Evolutionary conservation across 306 rosid species (phyloP), one percentile per base, ranked within the genome.

Genomic region (Neltuma alba): DNA sequence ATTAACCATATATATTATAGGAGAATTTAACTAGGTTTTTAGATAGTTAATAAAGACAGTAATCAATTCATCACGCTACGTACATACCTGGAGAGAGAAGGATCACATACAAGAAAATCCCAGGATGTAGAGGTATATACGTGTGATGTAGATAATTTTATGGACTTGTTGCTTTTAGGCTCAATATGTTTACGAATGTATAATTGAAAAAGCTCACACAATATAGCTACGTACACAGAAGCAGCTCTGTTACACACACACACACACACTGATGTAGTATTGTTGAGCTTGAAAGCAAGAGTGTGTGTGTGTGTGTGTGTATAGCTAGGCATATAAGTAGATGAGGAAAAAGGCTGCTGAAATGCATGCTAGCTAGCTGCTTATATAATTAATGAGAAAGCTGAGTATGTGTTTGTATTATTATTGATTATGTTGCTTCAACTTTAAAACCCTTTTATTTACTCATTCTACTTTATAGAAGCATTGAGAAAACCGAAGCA

Each of bases 331-430:
- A 48, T 9, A 48, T 14, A 18, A 48, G n/a, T 48, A 28, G 28
- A 60, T 34, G 12, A 64, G 21, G 28, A 63, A 21, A 55, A 63
- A 63, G 70, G 70, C 69, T 31, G 69, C 41, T 16, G 34, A 60
- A 60, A 60, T n/a, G n/a, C n/a, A n/a, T 44, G 1, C 2, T 34
- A n/a, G n/a, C n/a, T n/a, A n/a, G 44, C 33, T 67, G 72, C 67
- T 15, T 62, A 30, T 62, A 30, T 60, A 31, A 25, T 60, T 27
- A 83, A 79, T 58, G 74, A 74, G 70, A 64, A 83, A 36, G 55
- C 64, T 70, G 23, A 55, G 6, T 20, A 37, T 50, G 30, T 62
- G 54, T 18, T 21, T 30, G 3, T 44, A 11, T 60, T 38, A n/a
- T 68, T 45, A 54, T 31, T 61, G 48, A 54, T 45, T 50, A 21